These are phyloP conservation scores for Neopestalotiopsis sp. DNA, from an alignment of 2,329 filamentous ascomycete species.

Conservation along the genomic window DNA sequence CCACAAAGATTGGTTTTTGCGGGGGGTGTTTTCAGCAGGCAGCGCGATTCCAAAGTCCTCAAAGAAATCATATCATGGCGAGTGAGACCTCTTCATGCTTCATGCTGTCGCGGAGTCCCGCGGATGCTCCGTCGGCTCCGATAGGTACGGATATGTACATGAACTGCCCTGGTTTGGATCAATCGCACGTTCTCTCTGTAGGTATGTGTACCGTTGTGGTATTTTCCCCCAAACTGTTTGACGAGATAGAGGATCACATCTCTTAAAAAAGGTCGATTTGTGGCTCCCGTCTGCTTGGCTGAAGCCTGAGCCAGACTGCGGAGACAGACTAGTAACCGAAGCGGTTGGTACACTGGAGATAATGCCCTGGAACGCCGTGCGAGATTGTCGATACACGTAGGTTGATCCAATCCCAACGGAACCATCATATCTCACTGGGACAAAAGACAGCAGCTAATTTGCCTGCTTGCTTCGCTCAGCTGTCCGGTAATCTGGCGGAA, in stretches of 20 bases:
- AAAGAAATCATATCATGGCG: not conserved
- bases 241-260: not conserved
- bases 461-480: too few species aligned
- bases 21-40: not conserved
- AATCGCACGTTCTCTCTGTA: not conserved
- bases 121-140: not conserved
- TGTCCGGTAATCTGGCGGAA: too few species aligned
- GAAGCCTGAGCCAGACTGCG: not conserved
- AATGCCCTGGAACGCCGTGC: not conserved
- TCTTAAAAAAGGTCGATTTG: not conserved
- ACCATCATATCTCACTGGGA: too few species aligned
- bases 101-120: not conserved
- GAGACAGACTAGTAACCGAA: not conserved
- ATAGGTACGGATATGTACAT: not conserved
- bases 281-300: slow-evolving; percentile 1
- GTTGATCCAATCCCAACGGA: not conserved
- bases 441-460: too few species aligned
- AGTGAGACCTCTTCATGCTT: not conserved
- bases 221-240: too few species aligned
- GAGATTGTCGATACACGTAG: not conserved
- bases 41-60: not conserved
- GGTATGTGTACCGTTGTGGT: too few species aligned
- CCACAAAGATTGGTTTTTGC: not conserved
- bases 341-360: not conserved
- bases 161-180: not conserved